These are phyloP conservation scores for Paralagenidium karlingii DNA, from an alignment of 352 stramenopile species.

Conservation along the genomic window DNA sequence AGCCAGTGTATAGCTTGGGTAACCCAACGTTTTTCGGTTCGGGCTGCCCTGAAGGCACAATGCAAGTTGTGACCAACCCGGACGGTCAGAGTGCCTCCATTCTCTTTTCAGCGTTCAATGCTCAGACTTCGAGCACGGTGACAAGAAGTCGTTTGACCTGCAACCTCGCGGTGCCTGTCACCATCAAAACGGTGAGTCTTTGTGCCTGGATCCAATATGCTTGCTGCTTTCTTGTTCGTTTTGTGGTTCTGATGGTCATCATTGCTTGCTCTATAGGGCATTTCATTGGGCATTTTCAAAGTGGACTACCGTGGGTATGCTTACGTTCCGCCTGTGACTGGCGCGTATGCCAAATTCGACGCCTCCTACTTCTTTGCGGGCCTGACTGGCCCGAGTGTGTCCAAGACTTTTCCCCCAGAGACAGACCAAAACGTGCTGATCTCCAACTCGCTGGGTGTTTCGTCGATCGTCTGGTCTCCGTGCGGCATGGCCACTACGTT, in stretches of 20 bases:
- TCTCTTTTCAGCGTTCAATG: conserved; percentile 15
- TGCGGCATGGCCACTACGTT: conserved; percentile 13
- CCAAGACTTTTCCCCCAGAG: conserved; percentile 3
- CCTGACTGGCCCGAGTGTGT: conserved; percentile 6
- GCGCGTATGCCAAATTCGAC: conserved; percentile 10
- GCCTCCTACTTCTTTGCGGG: conserved; percentile 16
- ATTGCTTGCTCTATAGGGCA: conserved; percentile 7
- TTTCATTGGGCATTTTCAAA: conserved; percentile 17
- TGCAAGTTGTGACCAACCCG: conserved; percentile 9
- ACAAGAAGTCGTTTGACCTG: conserved; percentile 17
- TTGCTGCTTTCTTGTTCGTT: no score
- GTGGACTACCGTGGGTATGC: conserved; percentile 18
- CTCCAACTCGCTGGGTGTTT: conserved; percentile 9
- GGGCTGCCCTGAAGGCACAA: conserved; percentile 6
- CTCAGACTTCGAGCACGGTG: conserved; percentile 13
- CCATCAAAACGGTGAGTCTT: no score
- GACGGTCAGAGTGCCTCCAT: conserved; percentile 14
- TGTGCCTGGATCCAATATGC: no score
- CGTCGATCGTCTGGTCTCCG: conserved; percentile 11
- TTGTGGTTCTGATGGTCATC: no score
- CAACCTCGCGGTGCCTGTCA: conserved; percentile 13
- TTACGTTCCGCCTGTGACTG: conserved; percentile 8
- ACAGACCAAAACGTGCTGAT: conserved; percentile 10
- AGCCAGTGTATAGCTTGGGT: conserved; percentile 12
- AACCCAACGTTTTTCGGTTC: conserved; percentile 11